Conservation (phyloP, 495 filamentous ascomycete species). For the Jackrogersella multiformis region DNA sequence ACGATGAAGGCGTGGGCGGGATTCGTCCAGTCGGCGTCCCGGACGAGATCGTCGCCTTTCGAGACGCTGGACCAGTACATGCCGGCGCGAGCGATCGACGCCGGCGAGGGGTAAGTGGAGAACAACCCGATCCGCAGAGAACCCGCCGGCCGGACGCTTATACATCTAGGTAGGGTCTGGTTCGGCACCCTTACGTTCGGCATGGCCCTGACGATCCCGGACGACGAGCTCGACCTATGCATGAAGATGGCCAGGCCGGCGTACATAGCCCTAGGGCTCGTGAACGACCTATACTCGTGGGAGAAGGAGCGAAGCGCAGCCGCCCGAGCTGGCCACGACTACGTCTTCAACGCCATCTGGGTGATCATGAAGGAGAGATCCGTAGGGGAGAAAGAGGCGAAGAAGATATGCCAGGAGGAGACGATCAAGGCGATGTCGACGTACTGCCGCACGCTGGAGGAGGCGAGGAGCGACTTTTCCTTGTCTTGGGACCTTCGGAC, state of each 20-base stretch:
- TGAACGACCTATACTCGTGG: slow-evolving; percentile 1
- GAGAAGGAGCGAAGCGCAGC: neutral
- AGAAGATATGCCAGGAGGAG: neutral
- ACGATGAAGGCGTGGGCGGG: slow-evolving; percentile 6
- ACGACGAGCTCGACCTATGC: slow-evolving; percentile 3
- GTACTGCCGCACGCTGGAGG: neutral
- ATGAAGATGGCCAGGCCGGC: slow-evolving; percentile 1
- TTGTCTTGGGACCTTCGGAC: neutral
- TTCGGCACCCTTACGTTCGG: slow-evolving; percentile 1
- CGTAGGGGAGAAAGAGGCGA: slow-evolving; percentile 1
- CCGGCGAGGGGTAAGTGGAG: neutral
- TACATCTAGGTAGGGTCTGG: slow-evolving; percentile 5
- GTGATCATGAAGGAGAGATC: slow-evolving; percentile 7
- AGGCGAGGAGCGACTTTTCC: slow-evolving; percentile 5
- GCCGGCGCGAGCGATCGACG: slow-evolving; percentile 2
- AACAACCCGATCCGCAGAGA: neutral
- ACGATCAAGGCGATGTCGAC: slow-evolving; percentile 1
- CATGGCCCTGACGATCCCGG: neutral
- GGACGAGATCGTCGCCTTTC: slow-evolving; percentile 1
- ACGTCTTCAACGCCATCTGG: slow-evolving; percentile 7
- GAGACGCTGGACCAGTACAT: slow-evolving; percentile 3
- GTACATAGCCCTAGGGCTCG: slow-evolving; percentile 3
- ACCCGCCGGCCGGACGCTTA: neutral
- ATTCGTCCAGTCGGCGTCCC: slow-evolving; percentile 1
- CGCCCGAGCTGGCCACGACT: neutral